A percentile compares a stretch with the other conserved stretches of the same genome.
These are phyloP conservation scores for Pelargonium nanum DNA, from an alignment of 345 rosid species.

Conservation along the genomic window DNA sequence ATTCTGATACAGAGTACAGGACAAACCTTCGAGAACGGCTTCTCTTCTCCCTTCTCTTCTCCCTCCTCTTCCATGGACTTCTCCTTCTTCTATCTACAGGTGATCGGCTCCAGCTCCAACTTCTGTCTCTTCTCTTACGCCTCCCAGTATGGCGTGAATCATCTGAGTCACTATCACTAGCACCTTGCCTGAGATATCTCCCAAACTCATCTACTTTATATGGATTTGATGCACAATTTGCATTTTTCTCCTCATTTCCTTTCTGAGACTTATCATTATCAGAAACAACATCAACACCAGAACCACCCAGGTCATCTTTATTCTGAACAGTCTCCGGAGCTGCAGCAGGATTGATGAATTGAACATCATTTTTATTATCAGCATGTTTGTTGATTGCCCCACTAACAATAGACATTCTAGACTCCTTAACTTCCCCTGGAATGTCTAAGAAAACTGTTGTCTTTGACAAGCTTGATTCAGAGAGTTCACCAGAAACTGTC, in stretches of 20 bases:
- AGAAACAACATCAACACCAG: constrained; percentile 8
- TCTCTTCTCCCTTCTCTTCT: constrained; percentile 34
- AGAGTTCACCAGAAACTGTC: constrained; percentile 7
- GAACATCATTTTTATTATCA: constrained; percentile 11
- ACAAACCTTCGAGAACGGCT: constrained; percentile 48
- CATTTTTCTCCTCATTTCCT: constrained; percentile 16
- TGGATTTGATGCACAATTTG: constrained; percentile 20
- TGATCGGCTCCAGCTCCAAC: constrained; percentile 30
- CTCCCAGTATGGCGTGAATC: constrained; percentile 21
- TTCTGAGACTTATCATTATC: constrained; percentile 17
- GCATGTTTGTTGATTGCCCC: constrained; percentile 9
- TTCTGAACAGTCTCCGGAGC: constrained; percentile 15
- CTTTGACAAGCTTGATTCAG: constrained; percentile 10
- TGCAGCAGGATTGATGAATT: constrained; percentile 8
- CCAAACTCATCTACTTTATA: constrained; percentile 48
- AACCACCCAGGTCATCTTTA: constrained; percentile 15
- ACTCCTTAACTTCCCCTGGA: constrained; percentile 12
- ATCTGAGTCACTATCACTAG: constrained; percentile 52
- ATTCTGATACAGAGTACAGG: background rate
- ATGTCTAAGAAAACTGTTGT: constrained; percentile 4
- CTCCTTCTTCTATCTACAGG: constrained; percentile 35
- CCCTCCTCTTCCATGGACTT: constrained; percentile 18
- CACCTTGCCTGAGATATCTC: constrained; percentile 42
- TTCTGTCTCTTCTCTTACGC: constrained; percentile 30
- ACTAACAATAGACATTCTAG: constrained; percentile 9